Percentiles rank a stretch among this genome's conserved stretches.
phyloP scores from a whole-genome alignment of 768 basidiomycete species.

The Xanthoconium stramineum region DNA sequence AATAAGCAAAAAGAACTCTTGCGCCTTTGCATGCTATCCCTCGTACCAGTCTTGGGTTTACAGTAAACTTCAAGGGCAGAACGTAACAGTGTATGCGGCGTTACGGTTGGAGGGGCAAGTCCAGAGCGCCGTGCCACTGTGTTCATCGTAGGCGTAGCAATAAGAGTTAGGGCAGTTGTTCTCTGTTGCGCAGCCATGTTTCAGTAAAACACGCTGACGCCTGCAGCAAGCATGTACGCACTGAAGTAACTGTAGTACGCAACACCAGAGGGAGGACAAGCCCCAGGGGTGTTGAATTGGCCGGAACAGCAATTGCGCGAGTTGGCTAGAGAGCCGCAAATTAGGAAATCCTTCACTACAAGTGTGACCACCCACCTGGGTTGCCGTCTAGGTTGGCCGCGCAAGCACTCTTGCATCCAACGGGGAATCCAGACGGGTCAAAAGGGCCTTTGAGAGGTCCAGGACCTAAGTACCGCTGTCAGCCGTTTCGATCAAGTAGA shows the following conservation, averaged over 20 bases:
- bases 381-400: slow-evolving; percentile 35
- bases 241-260: slow-evolving; percentile 47
- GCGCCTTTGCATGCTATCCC: too few species aligned
- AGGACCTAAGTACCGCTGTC: slow-evolving; percentile 39
- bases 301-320: slow-evolving; percentile 68
- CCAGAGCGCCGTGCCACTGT: slow-evolving; percentile 40
- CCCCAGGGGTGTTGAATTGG: slow-evolving; percentile 44
- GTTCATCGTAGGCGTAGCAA: slow-evolving; percentile 51
- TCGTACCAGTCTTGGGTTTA: too few species aligned
- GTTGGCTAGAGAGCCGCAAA: slow-evolving; percentile 36
- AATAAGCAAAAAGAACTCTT: not conserved
- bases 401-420: slow-evolving; percentile 65
- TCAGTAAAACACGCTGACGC: not conserved
- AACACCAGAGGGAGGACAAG: slow-evolving; percentile 52
- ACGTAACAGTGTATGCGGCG: slow-evolving; percentile 45
- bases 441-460: slow-evolving; percentile 48
- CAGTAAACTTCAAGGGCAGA: slow-evolving; percentile 36
- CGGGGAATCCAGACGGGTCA: slow-evolving; percentile 49
- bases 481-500: not conserved
- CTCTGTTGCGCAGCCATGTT: slow-evolving; percentile 32
- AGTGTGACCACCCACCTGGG: slow-evolving; percentile 21
- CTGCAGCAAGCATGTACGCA: slow-evolving; percentile 15
- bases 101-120: slow-evolving; percentile 35
- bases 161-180: slow-evolving; percentile 44
- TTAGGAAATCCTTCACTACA: not conserved